Percentiles rank a stretch among this genome's conserved stretches.
Evolutionary conservation across 331 rosid species (phyloP).

Genomic region (Pyrus hybrid): DNA sequence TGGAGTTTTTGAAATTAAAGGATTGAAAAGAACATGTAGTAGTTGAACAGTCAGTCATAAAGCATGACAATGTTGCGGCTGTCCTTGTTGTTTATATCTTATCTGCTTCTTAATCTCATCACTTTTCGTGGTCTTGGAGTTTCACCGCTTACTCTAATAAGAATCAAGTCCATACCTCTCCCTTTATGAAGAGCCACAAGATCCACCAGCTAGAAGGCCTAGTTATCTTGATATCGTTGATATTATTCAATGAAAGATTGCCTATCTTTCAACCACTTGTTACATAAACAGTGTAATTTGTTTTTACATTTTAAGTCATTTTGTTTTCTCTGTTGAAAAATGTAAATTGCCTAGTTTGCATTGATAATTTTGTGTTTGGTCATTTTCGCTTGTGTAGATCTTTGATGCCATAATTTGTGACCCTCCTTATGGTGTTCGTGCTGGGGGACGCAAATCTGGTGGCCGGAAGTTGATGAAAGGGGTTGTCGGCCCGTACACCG

Average conservation of each 20-base stretch:
- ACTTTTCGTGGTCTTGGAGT: no score
- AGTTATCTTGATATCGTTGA: not conserved
- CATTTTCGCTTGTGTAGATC: conserved; percentile 25
- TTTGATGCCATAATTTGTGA: conserved; percentile 93
- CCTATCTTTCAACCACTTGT: not conserved
- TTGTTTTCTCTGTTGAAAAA: not conserved
- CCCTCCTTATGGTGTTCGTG: conserved; percentile 99
- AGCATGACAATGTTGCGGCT: not conserved
- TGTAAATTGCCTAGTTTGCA: not conserved
- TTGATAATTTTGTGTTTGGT: not conserved
- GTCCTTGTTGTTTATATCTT: not conserved
- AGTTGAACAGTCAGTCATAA: not conserved
- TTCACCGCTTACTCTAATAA: no score
- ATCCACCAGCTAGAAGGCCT: not conserved
- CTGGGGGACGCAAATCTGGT: conserved; percentile 97
- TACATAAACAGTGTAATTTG: not conserved
- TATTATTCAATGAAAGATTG: not conserved
- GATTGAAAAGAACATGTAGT: not conserved
- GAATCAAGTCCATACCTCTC: not conserved
- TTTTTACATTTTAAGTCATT: not conserved
- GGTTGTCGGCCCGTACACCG: conserved; percentile 54
- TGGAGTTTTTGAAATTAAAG: not conserved
- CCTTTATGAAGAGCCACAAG: not conserved
- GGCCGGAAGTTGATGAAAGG: conserved; percentile 91
- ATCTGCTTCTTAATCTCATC: not conserved